Conservation (phyloP, 306 rosid genomes). For the Begonia loranthoides region DNA sequence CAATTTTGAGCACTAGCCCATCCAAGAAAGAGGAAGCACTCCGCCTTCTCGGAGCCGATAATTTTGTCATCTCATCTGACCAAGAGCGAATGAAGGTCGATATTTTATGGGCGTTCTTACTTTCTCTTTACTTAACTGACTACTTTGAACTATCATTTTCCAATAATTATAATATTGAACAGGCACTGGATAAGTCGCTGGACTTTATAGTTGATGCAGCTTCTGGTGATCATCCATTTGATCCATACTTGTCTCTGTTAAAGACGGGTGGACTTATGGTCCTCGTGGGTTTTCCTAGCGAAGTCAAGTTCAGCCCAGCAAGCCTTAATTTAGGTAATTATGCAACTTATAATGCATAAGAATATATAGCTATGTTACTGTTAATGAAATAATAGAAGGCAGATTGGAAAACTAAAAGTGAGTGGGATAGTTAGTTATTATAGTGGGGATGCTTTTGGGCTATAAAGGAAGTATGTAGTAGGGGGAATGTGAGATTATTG, state of each 20-base stretch:
- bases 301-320: constrained; percentile 61
- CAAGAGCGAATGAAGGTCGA: constrained; percentile 53
- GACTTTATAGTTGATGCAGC: constrained; percentile 76
- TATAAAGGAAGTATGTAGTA: too few relatives aligned
- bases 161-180: too few relatives aligned
- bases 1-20: constrained; percentile 63
- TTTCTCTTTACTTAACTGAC: too few relatives aligned
- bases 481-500: too few relatives aligned
- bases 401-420: too few relatives aligned
- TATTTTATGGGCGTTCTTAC: too few relatives aligned
- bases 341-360: too few relatives aligned
- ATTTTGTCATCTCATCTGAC: constrained; percentile 69
- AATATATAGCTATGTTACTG: too few relatives aligned
- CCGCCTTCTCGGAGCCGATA: constrained; percentile 53
- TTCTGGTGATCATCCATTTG: constrained; percentile 80
- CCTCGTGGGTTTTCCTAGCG: constrained; percentile 67
- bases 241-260: constrained; percentile 61
- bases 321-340: constrained; percentile 49
- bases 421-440: too few relatives aligned
- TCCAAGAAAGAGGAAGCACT: constrained; percentile 80
- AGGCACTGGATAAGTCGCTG: constrained; percentile 51
- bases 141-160: too few relatives aligned
- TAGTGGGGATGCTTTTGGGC: too few relatives aligned
- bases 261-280: constrained; percentile 47
- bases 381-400: too few relatives aligned